A percentile compares a stretch with the other conserved stretches of the same genome.
These are phyloP conservation scores for Phycomyces nitens DNA, from an alignment of 192 early-diverging fungal genomes.

Conservation along the genomic window DNA sequence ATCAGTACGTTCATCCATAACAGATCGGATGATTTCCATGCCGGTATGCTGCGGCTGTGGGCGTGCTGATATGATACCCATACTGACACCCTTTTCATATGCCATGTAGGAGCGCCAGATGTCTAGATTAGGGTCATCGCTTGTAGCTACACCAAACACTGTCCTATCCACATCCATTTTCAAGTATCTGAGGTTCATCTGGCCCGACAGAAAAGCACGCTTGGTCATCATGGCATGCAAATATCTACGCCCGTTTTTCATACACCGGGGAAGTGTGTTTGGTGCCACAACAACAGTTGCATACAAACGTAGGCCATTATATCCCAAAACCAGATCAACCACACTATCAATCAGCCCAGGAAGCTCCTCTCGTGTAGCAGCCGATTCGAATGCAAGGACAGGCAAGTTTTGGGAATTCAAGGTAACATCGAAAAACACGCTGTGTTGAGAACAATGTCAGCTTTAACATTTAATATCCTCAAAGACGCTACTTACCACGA, in stretches of 20 bases:
- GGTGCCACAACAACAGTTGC: constrained; percentile 55
- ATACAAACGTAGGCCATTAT: constrained; percentile 64
- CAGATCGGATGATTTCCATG: constrained; percentile 56
- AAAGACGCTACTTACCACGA: constrained; percentile 35
- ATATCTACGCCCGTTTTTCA: constrained; percentile 65
- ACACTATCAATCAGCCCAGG: constrained; percentile 55
- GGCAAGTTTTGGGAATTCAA: constrained; percentile 73
- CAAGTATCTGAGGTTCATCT: constrained; percentile 50
- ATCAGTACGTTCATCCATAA: constrained; percentile 68
- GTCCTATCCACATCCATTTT: constrained; percentile 57
- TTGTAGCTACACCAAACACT: constrained; percentile 58
- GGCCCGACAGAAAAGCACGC: constrained; percentile 61
- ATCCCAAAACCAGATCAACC: constrained; percentile 46
- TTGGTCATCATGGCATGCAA: constrained; percentile 65
- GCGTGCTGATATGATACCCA: constrained; percentile 13
- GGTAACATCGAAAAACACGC: constrained; percentile 61
- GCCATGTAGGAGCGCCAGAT: constrained; percentile 46
- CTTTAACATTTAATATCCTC: too few species aligned
- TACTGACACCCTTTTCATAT: constrained; percentile 30
- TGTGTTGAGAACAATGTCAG: too few species aligned
- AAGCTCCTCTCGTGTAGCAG: constrained; percentile 44
- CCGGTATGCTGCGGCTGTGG: constrained; percentile 68
- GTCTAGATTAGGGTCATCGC: constrained; percentile 38
- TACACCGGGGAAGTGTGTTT: constrained; percentile 60
- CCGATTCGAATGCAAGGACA: constrained; percentile 67